Evolutionary conservation across 2,329 filamentous ascomycete species (phyloP), one percentile per base, ranked within the genome.

Genomic region (Botrytis cinerea): DNA sequence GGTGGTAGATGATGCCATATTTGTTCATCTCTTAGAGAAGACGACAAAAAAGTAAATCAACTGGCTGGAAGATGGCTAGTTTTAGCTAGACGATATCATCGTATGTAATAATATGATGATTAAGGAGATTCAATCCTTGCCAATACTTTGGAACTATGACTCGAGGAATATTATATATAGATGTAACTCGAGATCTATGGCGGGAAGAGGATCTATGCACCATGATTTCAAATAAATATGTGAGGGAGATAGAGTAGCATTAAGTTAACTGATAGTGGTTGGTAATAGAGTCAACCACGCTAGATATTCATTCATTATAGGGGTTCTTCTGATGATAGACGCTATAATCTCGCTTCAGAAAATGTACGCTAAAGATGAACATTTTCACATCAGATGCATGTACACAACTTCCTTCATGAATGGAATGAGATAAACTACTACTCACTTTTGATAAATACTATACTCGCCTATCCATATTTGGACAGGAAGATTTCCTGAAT

Each of bases 11-110:
- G 57, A 38, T 57, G n/a, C 66, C 32, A 69, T 69, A 51, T 69
- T 69, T 45, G 35, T 57, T 69, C 48, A 43, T 43, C 51, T 69
- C 38, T 57, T 62, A 62, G 43, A 51, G 68, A 46, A 46, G 54
- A 61, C 40, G n/a, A 60, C 43, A 14, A 62, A 32, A 45, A 62
- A 70, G 54, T 57, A 59, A 57, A 57, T 57, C 2, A 38, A 46
- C 28, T 59, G 48, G 48, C 38, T 69, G 35, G 16, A 35, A 54
- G 35, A 57, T 68, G 18, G 66, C 35, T 57, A 32, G 25, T 43
- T 69, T 69, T 45, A 69, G 66, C 48, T 69, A 69, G 48, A 69
- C 20, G n/a, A 57, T 57, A 45, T 69, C 38, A 57, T 57, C 38
- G 18, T 57, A 43, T 32, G 18, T 20, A 69, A 57, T 32, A 45